Conservation (phyloP, 2,329 filamentous ascomycete genomes). For the Penicillium sp. region DNA sequence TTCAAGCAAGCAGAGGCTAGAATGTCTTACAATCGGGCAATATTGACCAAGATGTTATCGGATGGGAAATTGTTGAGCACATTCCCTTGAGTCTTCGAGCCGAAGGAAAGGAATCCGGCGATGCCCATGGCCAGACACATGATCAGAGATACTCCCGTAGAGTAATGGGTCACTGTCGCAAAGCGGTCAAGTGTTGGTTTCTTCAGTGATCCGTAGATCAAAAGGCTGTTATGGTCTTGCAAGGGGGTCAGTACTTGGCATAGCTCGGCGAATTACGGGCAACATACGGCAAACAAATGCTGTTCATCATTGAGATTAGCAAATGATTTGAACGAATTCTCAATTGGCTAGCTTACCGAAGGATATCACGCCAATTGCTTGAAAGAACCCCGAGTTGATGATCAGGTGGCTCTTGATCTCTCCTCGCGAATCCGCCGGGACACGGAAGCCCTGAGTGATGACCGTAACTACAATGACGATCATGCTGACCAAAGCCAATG, state of each 20-base stretch:
- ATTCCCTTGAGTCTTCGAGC: slow-evolving; percentile 88
- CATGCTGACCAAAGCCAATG: slow-evolving; percentile 92
- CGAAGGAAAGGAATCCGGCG: slow-evolving; percentile 88
- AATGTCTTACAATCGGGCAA: slow-evolving; percentile 70
- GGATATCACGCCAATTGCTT: slow-evolving; percentile 96
- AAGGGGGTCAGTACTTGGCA: slow-evolving; percentile 21
- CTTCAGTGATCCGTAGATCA: slow-evolving; percentile 94
- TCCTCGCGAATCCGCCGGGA: slow-evolving; percentile 71
- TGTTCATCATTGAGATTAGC: slow-evolving; percentile 39
- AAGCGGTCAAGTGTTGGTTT: slow-evolving; percentile 97
- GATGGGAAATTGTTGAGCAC: slow-evolving; percentile 96
- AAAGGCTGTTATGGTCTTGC: slow-evolving; percentile 85
- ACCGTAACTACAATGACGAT: slow-evolving; percentile 84
- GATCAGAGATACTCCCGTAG: slow-evolving; percentile 84
- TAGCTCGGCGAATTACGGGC: not conserved
- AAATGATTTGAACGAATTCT: slow-evolving; percentile 1
- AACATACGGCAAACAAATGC: slow-evolving; percentile 67
- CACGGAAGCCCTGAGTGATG: slow-evolving; percentile 75
- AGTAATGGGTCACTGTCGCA: slow-evolving; percentile 88
- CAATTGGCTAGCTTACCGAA: slow-evolving; percentile 65
- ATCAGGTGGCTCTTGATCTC: slow-evolving; percentile 69
- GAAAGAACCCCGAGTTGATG: slow-evolving; percentile 87
- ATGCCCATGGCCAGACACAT: slow-evolving; percentile 88
- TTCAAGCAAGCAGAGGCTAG: not conserved
- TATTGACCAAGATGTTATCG: slow-evolving; percentile 89